Base-by-base conservation (phyloP, 1,284 basidiomycete genomes). In the Quambalaria eucalypti region DNA sequence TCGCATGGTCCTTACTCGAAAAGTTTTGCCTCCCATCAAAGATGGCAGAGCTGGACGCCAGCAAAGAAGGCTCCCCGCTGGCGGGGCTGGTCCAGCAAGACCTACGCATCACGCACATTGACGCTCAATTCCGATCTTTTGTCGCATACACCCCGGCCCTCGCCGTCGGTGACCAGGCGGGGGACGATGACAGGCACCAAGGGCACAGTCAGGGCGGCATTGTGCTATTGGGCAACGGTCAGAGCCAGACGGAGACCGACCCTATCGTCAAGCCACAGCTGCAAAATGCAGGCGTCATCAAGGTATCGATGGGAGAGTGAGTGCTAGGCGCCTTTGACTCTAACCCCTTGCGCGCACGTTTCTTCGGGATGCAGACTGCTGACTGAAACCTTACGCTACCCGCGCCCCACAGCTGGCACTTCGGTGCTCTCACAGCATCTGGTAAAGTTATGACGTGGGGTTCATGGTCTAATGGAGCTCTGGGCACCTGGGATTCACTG, bases 381-480 rank as follows among this genome's bases (percentile, higher is more conserved):
- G n/a, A n/a, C n/a, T n/a, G n/a, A n/a, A n/a, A n/a, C n/a, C n/a
- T n/a, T n/a, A n/a, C n/a, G n/a, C n/a, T n/a, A n/a, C n/a, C n/a
- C n/a, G n/a, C n/a, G n/a, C n/a, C n/a, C n/a, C n/a, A n/a, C 36
- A 39, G 36, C 42, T 46, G 42, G 42, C 90, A 95, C 78, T 85
- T 80, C 66, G 87, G 85, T 26, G 90, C 91, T 0, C 79, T 95
- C 59, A 90, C 88, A 1, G 79, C 82, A 39, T 76, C 80, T 26
- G 91, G 90, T 12, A 82, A 85, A 63, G 79, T 93, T 25, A 78
- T 86, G 39, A 87, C 88, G 5, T 96, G 90, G 90, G 91, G 91
- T 14, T 68, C 78, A 39, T 88, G 85, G 73, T 85, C 83, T 21
- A 76, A 78, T 29, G 90, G 90, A 23, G 89, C 89, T 2, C 79